A percentile compares a stretch with the other conserved stretches of the same genome.
Conservation (phyloP, 805 yeast genomes). For the Priceomyces carsonii region DNA sequence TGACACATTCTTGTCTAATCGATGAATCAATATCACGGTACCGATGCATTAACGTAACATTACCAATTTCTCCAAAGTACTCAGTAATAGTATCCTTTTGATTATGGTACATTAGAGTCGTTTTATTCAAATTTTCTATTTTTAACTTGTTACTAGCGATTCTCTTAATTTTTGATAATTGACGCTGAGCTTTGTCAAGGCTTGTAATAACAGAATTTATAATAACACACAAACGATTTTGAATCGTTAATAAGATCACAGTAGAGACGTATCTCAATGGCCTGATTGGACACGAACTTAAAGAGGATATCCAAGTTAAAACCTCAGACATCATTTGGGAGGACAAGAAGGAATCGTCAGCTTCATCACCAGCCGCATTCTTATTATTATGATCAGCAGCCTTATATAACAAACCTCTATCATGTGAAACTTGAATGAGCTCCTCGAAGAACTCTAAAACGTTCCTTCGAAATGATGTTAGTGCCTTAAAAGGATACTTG, state of each 20-base stretch:
- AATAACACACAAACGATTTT: conserved; percentile 58
- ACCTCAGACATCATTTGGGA: conserved; percentile 54
- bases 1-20: conserved; percentile 71
- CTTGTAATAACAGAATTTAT: conserved; percentile 35
- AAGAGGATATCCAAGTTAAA: conserved; percentile 72
- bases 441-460: conserved; percentile 56
- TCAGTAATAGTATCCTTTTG: conserved; percentile 57
- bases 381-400: conserved; percentile 10
- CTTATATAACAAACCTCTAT: conserved; percentile 58
- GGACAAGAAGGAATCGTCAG: conserved; percentile 19
- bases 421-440: conserved; percentile 55
- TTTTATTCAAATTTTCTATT: conserved; percentile 45
- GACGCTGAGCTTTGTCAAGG: conserved; percentile 46
- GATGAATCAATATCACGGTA: conserved; percentile 76
- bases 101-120: conserved; percentile 31
- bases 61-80: conserved; percentile 64
- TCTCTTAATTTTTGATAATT: conserved; percentile 33
- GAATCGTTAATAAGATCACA: conserved; percentile 55
- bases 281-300: conserved; percentile 69
- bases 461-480: conserved; percentile 54
- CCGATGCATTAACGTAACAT: conserved; percentile 69
- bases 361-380: conserved; percentile 21
- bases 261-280: conserved; percentile 73
- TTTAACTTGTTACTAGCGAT: conserved; percentile 29
- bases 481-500: conserved; percentile 62